A percentile compares a stretch with the other conserved stretches of the same genome.
These are phyloP conservation scores for Nigrograna mackinnonii DNA, from an alignment of 2,329 filamentous ascomycete genomes.

Conservation along the genomic window DNA sequence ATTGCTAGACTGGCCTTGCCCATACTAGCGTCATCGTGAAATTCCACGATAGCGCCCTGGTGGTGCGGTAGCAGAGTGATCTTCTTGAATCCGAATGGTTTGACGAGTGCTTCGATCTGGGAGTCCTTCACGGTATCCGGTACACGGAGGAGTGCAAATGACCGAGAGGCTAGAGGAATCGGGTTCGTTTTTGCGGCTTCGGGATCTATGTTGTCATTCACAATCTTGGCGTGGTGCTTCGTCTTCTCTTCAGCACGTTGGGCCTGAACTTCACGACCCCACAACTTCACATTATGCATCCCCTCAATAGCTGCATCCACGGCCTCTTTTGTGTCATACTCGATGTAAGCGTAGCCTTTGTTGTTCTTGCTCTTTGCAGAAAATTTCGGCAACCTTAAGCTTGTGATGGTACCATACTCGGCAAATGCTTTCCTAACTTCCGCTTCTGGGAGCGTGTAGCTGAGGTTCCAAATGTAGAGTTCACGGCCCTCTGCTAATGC, in stretches of 20 bases:
- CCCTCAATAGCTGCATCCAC: conserved; percentile 69
- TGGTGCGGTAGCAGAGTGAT: conserved; percentile 80
- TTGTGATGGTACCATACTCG: no score
- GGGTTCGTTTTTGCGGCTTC: conserved; percentile 18
- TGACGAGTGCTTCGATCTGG: conserved; percentile 73
- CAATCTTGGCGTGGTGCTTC: conserved; percentile 33
- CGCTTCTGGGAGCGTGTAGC: conserved; percentile 59
- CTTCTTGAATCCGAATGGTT: conserved; percentile 75
- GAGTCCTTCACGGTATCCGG: conserved; percentile 92
- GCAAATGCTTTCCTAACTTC: conserved; percentile 54
- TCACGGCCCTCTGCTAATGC: conserved; percentile 77
- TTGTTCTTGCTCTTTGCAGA: conserved; percentile 77
- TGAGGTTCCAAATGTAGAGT: conserved; percentile 69
- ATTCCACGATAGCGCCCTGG: conserved; percentile 85
- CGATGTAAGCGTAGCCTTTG: conserved; percentile 78
- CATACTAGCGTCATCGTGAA: conserved; percentile 67
- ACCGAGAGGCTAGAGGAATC: conserved; percentile 58
- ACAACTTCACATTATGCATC: conserved; percentile 68
- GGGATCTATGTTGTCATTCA: conserved; percentile 16
- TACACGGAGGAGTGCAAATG: conserved; percentile 80
- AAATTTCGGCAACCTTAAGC: no score
- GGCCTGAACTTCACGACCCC: conserved; percentile 63
- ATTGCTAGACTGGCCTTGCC: conserved; percentile 67
- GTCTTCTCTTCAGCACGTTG: conserved; percentile 48
- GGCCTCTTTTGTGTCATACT: conserved; percentile 66